Base-by-base conservation (phyloP, 768 basidiomycete genomes). In the Leccinellum luteum region DNA sequence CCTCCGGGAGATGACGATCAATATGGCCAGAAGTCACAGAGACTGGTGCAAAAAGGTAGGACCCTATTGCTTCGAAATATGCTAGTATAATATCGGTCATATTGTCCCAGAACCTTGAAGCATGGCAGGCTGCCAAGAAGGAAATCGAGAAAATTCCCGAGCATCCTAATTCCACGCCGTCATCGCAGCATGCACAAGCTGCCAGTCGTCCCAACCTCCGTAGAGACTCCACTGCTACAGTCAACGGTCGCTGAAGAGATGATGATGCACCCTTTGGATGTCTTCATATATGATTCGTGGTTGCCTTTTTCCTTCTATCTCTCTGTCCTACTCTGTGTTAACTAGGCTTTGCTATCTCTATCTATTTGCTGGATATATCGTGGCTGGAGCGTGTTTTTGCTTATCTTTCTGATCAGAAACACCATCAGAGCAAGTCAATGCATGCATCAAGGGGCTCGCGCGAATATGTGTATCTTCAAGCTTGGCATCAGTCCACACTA, bases 11-110 rank as follows among this genome's bases (percentile, higher is more conserved):
- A 94, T 99, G 94, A 77, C 89, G 38, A 91, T 98, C 59, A 84
- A 83, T 64, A 88, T 98, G 82, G 91, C 94, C 0, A 81, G 83
- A 65, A 89, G 87, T 54, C 97, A 99, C 72, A 83, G 89, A 51
- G 97, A 98, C 64, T 98, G 95, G 95, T 96, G 94, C 73, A 88
- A 90, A 78, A 92, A 94, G 86, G 96, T 94, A 58, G 32, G 63
- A 52, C 23, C 52, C 56, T 51, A 23, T 35, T 21, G 10, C 53
- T 53, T 55, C 48, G 14, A 56, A 50, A 43, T 54, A 51, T 38
- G n/a, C 38, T 54, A 6, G 51, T 48, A 50, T 54, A 52, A 63
- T 52, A 55, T 70, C 55, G 63, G 56, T 53, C 48, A 27, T 57
- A 58, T 60, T 55, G 30, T 54, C 43, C 50, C 64, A 98, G 96